Conservation (phyloP, 306 rosid species). For the Sicyos edulis region DNA sequence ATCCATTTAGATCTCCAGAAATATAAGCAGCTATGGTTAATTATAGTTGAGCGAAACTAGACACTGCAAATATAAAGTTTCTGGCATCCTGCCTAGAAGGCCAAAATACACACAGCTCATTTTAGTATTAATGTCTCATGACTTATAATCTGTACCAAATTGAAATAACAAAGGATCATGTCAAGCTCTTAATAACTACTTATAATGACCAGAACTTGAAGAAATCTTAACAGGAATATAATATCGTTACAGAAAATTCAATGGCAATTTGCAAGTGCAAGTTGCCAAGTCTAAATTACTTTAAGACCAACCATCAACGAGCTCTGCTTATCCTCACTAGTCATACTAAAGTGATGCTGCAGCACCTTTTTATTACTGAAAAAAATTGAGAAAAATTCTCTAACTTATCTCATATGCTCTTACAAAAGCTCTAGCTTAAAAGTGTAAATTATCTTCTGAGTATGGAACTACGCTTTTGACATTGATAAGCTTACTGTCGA, state of each 20-base stretch:
- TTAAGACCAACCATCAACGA: background rate
- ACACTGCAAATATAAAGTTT: background rate
- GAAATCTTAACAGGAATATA: background rate
- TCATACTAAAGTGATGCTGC: background rate
- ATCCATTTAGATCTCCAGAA: background rate
- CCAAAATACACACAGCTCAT: background rate
- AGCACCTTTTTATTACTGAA: background rate
- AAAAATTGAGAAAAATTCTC: background rate
- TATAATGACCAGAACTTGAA: background rate
- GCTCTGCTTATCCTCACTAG: background rate
- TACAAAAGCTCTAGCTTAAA: background rate
- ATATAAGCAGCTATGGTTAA: background rate
- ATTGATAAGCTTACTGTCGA: background rate
- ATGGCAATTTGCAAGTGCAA: background rate
- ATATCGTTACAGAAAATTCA: background rate
- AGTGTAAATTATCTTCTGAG: background rate
- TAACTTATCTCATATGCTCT: background rate
- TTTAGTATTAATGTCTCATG: background rate
- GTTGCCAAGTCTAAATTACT: background rate
- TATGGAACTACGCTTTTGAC: background rate
- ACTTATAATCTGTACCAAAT: background rate
- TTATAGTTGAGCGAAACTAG: background rate
- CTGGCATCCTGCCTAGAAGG: conserved; percentile 7
- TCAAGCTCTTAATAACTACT: background rate
- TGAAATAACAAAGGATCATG: background rate